Conservation (phyloP, 2,329 filamentous ascomycete genomes). For the Aspergillaceae sp. region DNA sequence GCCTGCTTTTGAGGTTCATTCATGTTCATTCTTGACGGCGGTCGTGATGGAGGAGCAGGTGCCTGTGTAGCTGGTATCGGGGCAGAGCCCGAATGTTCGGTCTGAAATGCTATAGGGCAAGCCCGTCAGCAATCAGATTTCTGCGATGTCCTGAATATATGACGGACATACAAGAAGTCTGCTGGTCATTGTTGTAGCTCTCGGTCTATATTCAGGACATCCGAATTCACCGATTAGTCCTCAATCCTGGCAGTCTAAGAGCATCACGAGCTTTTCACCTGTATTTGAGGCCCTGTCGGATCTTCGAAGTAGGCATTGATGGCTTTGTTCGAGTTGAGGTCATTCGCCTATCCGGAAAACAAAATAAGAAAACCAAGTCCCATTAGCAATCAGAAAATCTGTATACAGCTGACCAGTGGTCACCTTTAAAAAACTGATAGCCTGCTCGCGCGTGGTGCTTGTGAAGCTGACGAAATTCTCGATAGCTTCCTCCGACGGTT, state of each 20-base stretch:
- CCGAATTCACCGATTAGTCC: constrained; percentile 8
- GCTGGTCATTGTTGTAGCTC: constrained; percentile 16
- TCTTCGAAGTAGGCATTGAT: constrained; percentile 43
- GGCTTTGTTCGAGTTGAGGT: constrained; percentile 37
- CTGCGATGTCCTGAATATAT: too few species aligned
- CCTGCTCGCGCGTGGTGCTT: constrained; percentile 31
- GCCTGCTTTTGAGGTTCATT: constrained; percentile 18
- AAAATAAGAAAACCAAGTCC: neutral
- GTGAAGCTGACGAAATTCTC: constrained; percentile 35
- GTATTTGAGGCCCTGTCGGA: constrained; percentile 24
- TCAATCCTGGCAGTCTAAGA: neutral
- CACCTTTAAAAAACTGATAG: constrained; percentile 36
- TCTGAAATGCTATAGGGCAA: constrained; percentile 26
- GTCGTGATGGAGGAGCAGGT: constrained; percentile 37
- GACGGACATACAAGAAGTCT: constrained; percentile 8
- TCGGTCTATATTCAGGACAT: constrained; percentile 8
- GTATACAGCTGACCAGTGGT: neutral
- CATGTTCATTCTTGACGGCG: constrained; percentile 37
- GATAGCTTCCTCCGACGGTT: constrained; percentile 35
- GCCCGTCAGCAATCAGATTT: constrained; percentile 1
- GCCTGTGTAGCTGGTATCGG: constrained; percentile 26
- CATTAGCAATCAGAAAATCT: constrained; percentile 7
- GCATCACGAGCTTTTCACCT: constrained; percentile 18
- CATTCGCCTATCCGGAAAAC: constrained; percentile 32
- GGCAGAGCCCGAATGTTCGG: constrained; percentile 29